A percentile compares a stretch with the other conserved stretches of the same genome.
These are phyloP conservation scores for Cucurbita ficifolia DNA, from an alignment of 306 rosid species.

Conservation along the genomic window DNA sequence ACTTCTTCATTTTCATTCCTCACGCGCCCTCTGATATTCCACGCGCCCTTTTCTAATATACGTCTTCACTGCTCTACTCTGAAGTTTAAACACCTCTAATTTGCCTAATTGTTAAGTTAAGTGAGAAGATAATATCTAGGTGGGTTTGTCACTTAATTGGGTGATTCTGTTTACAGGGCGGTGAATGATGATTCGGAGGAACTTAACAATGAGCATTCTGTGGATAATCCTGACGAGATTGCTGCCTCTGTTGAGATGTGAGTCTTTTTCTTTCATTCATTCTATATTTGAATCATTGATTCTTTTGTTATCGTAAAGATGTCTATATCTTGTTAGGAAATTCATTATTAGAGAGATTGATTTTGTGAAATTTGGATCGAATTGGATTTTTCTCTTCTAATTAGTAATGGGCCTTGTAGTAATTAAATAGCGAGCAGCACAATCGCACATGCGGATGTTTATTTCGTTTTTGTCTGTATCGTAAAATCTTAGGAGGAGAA, in stretches of 20 bases:
- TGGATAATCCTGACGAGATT: slow-evolving; percentile 34
- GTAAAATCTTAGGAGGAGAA: background rate
- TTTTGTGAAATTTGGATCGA: background rate
- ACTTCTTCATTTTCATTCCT: background rate
- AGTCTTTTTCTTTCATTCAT: slow-evolving; percentile 14
- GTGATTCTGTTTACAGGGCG: slow-evolving; percentile 22
- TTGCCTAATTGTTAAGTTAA: background rate
- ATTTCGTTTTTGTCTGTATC: background rate
- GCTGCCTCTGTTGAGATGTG: slow-evolving; percentile 58
- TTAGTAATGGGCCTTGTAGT: background rate
- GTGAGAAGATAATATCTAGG: background rate
- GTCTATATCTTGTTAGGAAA: background rate
- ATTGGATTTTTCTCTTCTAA: background rate
- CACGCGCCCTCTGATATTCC: background rate
- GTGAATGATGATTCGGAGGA: slow-evolving; percentile 12
- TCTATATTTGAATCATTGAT: background rate
- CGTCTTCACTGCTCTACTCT: background rate
- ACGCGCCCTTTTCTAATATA: too few relatives aligned
- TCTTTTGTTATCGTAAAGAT: background rate
- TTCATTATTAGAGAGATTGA: background rate
- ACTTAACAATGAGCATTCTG: slow-evolving; percentile 22
- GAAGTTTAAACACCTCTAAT: background rate
- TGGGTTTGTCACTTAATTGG: background rate
- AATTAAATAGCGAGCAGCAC: background rate
- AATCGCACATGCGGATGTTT: background rate